Base-by-base conservation (phyloP, 768 basidiomycete genomes). In the Leccinellum rugosiceps region DNA sequence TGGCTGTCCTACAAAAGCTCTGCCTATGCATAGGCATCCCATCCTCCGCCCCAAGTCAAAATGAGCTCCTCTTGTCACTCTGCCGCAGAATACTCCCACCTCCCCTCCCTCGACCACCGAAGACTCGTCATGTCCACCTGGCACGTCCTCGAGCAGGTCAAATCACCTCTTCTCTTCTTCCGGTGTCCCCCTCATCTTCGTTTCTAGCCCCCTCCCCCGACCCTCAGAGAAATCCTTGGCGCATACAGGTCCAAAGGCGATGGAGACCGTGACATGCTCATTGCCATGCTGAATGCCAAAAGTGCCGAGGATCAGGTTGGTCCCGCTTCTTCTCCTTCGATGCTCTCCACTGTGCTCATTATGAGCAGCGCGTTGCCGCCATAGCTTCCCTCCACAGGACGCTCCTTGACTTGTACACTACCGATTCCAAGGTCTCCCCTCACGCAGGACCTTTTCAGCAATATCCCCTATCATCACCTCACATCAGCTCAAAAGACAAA, bases 271-370 rank as follows among this genome's bases (percentile, higher is more conserved):
- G 92, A 95, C 52, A 88, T 95, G 84, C 79, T 97, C 21, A 80
- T 96, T 34, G 84, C 92, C 63, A 90, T 97, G 82, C 78, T 97
- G 50, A 92, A 89, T 58, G 93, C 94, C 67, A 97, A 97, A 77
- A 83, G 86, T 47, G 88, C 94, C 13, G 94, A 97, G 71, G 94
- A 97, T 69, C 90, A 96, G 83, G 92, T 92, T 62, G 43, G 83
- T 66, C 26, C 26, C 44, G 15, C 46, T 17, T 31, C 59, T 32
- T 51, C 51, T 56, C 52, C 55, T 46, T 53, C 55, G 50, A 35
- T 58, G 51, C 43, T 30, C 28, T 11, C 10, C 38, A 5, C 25
- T 41, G 21, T 55, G 25, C 59, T 69, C 35, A 70, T 30, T n/a
- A 7, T 31, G 14, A 28, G 46, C 64, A 92, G 88, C 85, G 90